These are phyloP conservation scores for Microbotryum scabiosae DNA, from an alignment of 1,284 basidiomycete genomes.

Conservation along the genomic window DNA sequence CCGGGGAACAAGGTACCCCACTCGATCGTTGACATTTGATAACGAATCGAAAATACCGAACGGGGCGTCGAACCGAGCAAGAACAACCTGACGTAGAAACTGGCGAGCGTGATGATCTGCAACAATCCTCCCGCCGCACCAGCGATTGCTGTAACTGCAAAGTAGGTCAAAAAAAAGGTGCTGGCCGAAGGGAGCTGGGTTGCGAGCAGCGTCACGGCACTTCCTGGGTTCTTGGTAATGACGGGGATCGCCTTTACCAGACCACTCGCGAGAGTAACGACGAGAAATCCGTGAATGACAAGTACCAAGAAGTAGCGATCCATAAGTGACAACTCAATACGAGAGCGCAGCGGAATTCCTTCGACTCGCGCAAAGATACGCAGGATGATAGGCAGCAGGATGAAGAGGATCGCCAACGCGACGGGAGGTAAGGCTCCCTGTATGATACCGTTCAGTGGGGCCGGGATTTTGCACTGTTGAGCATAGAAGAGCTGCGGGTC, in stretches of 20 bases:
- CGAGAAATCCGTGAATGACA: constrained; percentile 82
- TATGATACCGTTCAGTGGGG: constrained; percentile 66
- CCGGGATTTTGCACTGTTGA: constrained; percentile 23
- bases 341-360: constrained; percentile 69
- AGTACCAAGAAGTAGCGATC: constrained; percentile 85
- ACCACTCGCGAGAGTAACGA: constrained; percentile 73
- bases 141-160: constrained; percentile 49
- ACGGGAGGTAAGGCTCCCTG: constrained; percentile 82
- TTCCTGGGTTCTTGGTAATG: constrained; percentile 55
- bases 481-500: background rate
- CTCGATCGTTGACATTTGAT: constrained; percentile 53
- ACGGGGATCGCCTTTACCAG: constrained; percentile 59
- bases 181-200: constrained; percentile 69
- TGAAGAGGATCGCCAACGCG: constrained; percentile 77
- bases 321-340: constrained; percentile 84
- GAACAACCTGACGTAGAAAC: constrained; percentile 79
- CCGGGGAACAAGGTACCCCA: constrained; percentile 61
- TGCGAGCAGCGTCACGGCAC: constrained; percentile 56
- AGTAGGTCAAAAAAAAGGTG: constrained; percentile 86
- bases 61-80: constrained; percentile 86
- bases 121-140: constrained; percentile 71
- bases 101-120: constrained; percentile 60
- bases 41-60: constrained; percentile 67
- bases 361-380: constrained; percentile 69
- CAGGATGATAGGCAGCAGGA: constrained; percentile 79